phyloP scores from a whole-genome alignment of 345 rosid species.

The Moricandia moricandioides region DNA sequence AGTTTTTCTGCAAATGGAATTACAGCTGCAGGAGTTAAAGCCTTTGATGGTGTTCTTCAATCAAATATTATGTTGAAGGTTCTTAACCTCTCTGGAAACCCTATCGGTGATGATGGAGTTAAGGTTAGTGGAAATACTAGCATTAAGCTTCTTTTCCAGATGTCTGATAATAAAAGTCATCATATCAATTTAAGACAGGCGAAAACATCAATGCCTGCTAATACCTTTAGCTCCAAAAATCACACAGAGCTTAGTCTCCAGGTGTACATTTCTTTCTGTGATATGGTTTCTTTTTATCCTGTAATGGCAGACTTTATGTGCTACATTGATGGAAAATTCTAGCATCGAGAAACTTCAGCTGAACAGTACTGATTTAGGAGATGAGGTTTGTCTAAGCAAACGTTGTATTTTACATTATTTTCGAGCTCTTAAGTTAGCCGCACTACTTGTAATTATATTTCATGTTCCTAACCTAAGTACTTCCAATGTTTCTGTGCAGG shows the following conservation, averaged over 20 bases:
- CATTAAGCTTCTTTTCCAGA: too few relatives aligned
- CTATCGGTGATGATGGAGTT: slow-evolving; percentile 92
- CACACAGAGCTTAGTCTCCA: slow-evolving; percentile 3
- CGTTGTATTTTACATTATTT: too few relatives aligned
- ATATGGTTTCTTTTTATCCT: slow-evolving; percentile 2
- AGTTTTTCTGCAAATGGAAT: slow-evolving; percentile 97
- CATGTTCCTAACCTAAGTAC: slow-evolving; percentile 17
- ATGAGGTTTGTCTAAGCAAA: slow-evolving; percentile 65
- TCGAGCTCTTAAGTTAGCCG: too few relatives aligned
- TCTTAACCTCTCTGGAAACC: slow-evolving; percentile 87
- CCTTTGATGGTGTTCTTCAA: slow-evolving; percentile 84
- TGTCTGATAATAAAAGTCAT: too few relatives aligned
- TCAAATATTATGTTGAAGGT: slow-evolving; percentile 66
- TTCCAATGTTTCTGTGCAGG: slow-evolving; percentile 47
- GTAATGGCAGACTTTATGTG: slow-evolving; percentile 60
- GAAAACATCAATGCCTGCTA: too few relatives aligned
- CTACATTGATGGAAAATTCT: slow-evolving; percentile 60
- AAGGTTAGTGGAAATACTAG: slow-evolving; percentile 54
- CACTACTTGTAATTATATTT: neutral
- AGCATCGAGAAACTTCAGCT: slow-evolving; percentile 78
- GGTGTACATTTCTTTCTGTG: neutral
- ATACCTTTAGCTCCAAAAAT: neutral
- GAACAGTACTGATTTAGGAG: slow-evolving; percentile 76
- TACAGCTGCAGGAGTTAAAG: slow-evolving; percentile 79
- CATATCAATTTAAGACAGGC: too few relatives aligned